Conservation (phyloP, 148 eudicot genomes). For the Rhododendron williamsianum region DNA sequence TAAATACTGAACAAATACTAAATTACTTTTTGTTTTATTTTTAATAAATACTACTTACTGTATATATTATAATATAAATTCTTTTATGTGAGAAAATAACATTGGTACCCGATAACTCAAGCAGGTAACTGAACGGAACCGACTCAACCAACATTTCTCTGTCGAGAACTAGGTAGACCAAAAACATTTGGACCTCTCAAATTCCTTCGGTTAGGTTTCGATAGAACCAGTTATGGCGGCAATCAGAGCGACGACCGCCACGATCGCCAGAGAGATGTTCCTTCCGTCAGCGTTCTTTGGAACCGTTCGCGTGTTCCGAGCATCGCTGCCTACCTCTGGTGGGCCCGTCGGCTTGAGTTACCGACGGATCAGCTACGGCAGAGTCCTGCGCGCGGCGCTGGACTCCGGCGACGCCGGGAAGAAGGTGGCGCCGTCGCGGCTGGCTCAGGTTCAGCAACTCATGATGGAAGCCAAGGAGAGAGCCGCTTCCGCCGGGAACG, state of each 20-base stretch:
- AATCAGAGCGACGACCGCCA: conserved; percentile 32
- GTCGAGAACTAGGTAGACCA: neutral
- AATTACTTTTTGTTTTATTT: too few species aligned
- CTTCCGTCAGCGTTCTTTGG: conserved; percentile 19
- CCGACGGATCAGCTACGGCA: conserved; percentile 34
- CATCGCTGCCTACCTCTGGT: conserved; percentile 3
- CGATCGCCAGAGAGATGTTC: conserved; percentile 32
- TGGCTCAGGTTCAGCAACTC: conserved; percentile 65
- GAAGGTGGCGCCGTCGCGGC: conserved; percentile 59
- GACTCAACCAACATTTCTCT: neutral
- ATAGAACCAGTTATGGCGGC: conserved; percentile 35
- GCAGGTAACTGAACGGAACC: neutral
- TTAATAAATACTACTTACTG: too few species aligned
- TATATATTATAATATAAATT: too few species aligned
- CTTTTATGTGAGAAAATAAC: too few species aligned
- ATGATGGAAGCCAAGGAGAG: conserved; percentile 62
- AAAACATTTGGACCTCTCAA: neutral
- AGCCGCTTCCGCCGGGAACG: conserved; percentile 46
- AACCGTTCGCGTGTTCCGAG: conserved; percentile 13
- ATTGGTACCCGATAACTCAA: too few species aligned
- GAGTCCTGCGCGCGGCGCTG: conserved; percentile 38
- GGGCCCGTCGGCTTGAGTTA: neutral
- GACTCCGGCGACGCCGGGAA: conserved; percentile 32
- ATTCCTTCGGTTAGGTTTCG: neutral
- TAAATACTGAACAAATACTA: too few species aligned